These are phyloP conservation scores for Curvularia sp. DNA, from an alignment of 2,329 filamentous ascomycete species.

Conservation along the genomic window DNA sequence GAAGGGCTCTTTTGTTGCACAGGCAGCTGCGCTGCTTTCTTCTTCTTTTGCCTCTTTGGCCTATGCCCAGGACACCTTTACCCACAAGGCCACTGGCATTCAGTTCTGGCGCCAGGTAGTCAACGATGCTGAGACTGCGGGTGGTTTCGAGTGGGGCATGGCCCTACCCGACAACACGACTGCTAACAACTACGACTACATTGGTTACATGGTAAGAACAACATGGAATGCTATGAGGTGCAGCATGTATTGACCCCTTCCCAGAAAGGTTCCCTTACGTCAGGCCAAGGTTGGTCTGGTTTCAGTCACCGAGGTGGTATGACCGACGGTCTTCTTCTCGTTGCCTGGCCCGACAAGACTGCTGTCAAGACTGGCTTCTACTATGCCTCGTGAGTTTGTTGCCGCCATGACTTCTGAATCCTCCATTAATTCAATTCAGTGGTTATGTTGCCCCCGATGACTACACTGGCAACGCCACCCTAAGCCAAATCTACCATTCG, in stretches of 20 bases:
- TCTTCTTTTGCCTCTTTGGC: constrained; percentile 42
- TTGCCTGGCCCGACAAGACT: constrained; percentile 40
- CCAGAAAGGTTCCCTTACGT: constrained; percentile 41
- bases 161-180: constrained; percentile 38
- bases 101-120: constrained; percentile 42
- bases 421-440: constrained; percentile 35
- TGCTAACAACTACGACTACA: constrained; percentile 46
- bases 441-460: constrained; percentile 66
- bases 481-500: constrained; percentile 66
- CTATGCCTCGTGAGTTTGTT: constrained; percentile 37
- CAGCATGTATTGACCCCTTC: constrained; percentile 17
- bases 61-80: constrained; percentile 44
- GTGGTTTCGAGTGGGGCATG: constrained; percentile 48
- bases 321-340: constrained; percentile 45
- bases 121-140: constrained; percentile 35
- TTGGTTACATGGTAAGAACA: constrained; percentile 47
- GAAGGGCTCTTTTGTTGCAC: constrained; percentile 46
- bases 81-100: constrained; percentile 43
- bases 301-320: constrained; percentile 49
- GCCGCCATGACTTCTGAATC: too few species aligned
- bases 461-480: constrained; percentile 68
- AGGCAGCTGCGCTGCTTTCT: constrained; percentile 49
- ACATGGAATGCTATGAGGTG: not conserved
- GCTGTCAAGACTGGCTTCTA: constrained; percentile 44
- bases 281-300: constrained; percentile 48